Evolutionary conservation across 2,329 filamentous ascomycete species (phyloP), one percentile per base, ranked within the genome.

Genomic region (Botryosphaeria dothidea): DNA sequence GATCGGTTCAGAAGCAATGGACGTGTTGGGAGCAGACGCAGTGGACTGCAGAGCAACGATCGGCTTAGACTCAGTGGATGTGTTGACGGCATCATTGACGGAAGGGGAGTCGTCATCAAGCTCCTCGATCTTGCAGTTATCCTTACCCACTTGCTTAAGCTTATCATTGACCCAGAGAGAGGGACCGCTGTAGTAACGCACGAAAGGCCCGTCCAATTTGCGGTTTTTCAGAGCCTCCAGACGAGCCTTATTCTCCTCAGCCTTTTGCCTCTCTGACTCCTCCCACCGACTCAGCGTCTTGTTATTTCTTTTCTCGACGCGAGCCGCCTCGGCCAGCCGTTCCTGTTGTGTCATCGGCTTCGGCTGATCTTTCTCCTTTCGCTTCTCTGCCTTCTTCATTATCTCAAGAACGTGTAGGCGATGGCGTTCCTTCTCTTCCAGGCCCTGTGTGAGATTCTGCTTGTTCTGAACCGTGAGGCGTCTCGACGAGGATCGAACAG

Each of bases 231-330:
- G 82, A 15, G 94, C 95, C 43, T 94, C 93, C 54, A 98, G 83
- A 78, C 91, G 94, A 45, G 89, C 90, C 68, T 88, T 86, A 67
- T 94, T 86, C 73, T 96, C 91, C 71, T 94, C 92, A 69, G 93
- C 91, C 66, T 94, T 88, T 75, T 90, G 88, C 78, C 92, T 93
- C 79, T 99, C 95, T 6, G 92, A 92, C 76, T 92, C 90, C 77
- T 98, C 93, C 93, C 94, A 98, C 64, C 92, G 86, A 73, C 94
- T 97, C 73, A 97, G 80, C 77, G 90, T 98, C 83, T 92, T 96
- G 70, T 90, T 86, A 77, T 99, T 97, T 71, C 89, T 84, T 77
- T 90, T 90, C 78, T 98, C 95, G 6, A 96, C 89, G 61, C 89
- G 81, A 19, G 90, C 92, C 1, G 93, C 93, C 77, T 96, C 92